Conservation (phyloP, 2,329 filamentous ascomycete genomes). For the Pyricularia grisea region DNA sequence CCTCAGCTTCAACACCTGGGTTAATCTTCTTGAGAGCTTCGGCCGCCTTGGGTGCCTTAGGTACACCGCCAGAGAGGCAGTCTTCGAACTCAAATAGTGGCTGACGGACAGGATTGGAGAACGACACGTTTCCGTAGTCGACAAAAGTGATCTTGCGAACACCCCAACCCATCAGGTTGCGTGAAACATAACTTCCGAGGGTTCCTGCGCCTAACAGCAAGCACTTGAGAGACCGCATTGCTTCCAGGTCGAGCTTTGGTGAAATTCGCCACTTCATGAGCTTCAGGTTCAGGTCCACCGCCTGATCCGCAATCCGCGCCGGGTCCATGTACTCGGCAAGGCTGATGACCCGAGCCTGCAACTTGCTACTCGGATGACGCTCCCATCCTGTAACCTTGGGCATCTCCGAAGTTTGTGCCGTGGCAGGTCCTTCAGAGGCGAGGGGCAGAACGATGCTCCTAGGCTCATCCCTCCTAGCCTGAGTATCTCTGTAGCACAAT, state of each 20-base stretch:
- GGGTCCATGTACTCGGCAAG: slow-evolving; percentile 93
- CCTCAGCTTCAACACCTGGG: slow-evolving; percentile 74
- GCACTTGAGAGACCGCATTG: slow-evolving; percentile 83
- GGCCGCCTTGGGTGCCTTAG: slow-evolving; percentile 75
- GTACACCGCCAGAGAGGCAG: slow-evolving; percentile 73
- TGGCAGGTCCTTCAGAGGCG: slow-evolving; percentile 34
- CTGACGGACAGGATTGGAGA: slow-evolving; percentile 92
- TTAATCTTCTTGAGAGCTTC: slow-evolving; percentile 78
- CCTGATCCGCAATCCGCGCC: slow-evolving; percentile 75
- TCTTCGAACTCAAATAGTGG: slow-evolving; percentile 87
- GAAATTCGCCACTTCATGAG: slow-evolving; percentile 98
- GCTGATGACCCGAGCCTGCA: slow-evolving; percentile 69
- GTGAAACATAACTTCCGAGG: slow-evolving; percentile 84
- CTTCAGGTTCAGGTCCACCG: slow-evolving; percentile 92
- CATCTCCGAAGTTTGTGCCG: slow-evolving; percentile 40
- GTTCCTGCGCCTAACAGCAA: slow-evolving; percentile 88
- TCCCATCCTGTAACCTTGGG: slow-evolving; percentile 97
- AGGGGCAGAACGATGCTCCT: slow-evolving; percentile 71
- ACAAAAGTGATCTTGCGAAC: slow-evolving; percentile 93
- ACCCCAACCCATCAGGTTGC: slow-evolving; percentile 91
- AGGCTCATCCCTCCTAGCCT: slow-evolving; percentile 66
- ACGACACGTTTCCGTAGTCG: slow-evolving; percentile 87
- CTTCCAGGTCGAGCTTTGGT: slow-evolving; percentile 76
- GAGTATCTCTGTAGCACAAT: slow-evolving; percentile 81
- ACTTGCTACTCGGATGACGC: slow-evolving; percentile 67